Percentiles rank a stretch among this genome's conserved stretches.
Evolutionary conservation across 352 stramenopile genomes (phyloP).

Genomic region (Phytopythium montanum): DNA sequence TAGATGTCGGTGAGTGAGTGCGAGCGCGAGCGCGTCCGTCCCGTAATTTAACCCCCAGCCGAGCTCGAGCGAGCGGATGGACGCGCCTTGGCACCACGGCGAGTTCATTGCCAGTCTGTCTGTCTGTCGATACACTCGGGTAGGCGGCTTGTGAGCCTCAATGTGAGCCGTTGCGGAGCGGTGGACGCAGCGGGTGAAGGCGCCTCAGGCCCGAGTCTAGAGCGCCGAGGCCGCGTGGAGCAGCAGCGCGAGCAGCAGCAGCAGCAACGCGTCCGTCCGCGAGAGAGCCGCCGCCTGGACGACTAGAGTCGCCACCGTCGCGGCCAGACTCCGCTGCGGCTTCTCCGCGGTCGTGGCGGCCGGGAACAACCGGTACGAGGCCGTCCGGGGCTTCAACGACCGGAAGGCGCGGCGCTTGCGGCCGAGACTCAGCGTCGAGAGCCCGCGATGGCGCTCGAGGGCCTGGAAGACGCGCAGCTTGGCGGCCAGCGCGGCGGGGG

Average conservation of each 20-base stretch:
- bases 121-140: no score
- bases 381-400: constrained; percentile 13
- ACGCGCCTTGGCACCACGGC: not conserved
- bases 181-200: no score
- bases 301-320: not conserved
- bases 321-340: not conserved
- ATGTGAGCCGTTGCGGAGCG: no score
- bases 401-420: constrained; percentile 48
- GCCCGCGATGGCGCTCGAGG: constrained; percentile 31
- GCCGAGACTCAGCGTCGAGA: constrained; percentile 21
- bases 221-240: not conserved
- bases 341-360: constrained; percentile 1
- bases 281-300: not conserved
- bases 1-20: not conserved
- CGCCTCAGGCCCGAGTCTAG: not conserved
- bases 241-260: not conserved
- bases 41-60: constrained; percentile 2
- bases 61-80: not conserved
- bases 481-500: constrained; percentile 16
- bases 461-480: constrained; percentile 44
- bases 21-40: not conserved
- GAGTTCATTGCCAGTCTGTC: no score
- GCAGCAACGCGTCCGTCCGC: not conserved
- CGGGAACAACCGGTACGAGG: not conserved
- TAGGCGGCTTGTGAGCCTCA: no score